Evolutionary conservation across 1,139 yeast species (phyloP), one percentile per base, ranked within the genome.

Genomic region (Protomyces macrosporus): DNA sequence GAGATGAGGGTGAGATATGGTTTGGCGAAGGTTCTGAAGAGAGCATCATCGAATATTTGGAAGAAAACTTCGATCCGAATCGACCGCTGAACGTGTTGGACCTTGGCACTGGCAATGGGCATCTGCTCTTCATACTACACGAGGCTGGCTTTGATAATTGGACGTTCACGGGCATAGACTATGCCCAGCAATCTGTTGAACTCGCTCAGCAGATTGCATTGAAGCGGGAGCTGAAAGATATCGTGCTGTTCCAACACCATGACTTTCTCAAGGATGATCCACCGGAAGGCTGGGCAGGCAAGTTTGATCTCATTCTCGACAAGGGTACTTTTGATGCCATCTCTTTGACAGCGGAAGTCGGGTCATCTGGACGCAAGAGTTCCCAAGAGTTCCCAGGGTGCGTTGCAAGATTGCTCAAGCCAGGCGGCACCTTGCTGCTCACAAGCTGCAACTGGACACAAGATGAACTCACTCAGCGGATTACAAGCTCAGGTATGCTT

Each of bases 261-360:
- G 72, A 74, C 53, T 68, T 72, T 34, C 51, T 70, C 9, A 73
- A 76, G 34, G 48, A 10, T 34, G 14, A 14, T 16, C n/a, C n/a
- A 10, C 7, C 16, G 6, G 30, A n/a, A 5, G 6, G 39, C 14
- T 12, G 10, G 40, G 23, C 30, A 4, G 32, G 16, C 2, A 6
- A 23, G 3, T 90, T 82, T 75, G 96, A 91, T 71, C 74, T 93
- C 4, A 82, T 91, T 1, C 76, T 91, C 51, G 99, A 93, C 74
- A 93, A 93, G 73, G 98, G 99, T 7, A 93, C 99, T 0, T 76
- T 95, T 51, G 99, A 93, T 76, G 98, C 99, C 4, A 93, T 95
- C 68, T 97, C 97, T 0, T 79, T 93, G 58, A 80, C 77, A 59
- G 81, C 78, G 3, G 74, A 72, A 4, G 72, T 72, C 53, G 42